Base-by-base conservation (phyloP, 768 basidiomycete genomes). In the Boletus patriciae region DNA sequence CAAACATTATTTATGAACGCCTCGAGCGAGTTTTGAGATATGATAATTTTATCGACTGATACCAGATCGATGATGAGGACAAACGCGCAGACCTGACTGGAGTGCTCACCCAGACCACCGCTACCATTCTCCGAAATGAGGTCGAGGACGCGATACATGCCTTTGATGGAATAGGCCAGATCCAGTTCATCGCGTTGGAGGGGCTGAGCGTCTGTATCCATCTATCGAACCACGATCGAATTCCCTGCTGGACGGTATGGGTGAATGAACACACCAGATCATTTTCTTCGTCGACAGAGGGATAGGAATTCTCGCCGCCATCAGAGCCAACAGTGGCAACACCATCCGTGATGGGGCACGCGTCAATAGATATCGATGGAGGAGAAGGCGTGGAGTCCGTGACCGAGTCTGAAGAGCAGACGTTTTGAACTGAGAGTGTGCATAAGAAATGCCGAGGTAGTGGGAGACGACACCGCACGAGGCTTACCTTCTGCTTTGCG, bases 41-140 rank as follows among this genome's bases (percentile, higher is more conserved):
- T 86, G 65, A 86, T 80, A 33, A 86, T 78, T 63, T 86, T 86
- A 60, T 85, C 84, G 38, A 84, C 84, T 83, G 56, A 48, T 47
- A 15, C 25, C n/a, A 46, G 8, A 50, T 19, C 19, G 25, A 47
- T 15, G 2, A 38, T 55, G 13, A 34, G 13, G 38, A 31, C 10
- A 36, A 15, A 6, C 6, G n/a, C 2, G 25, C 6, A 6, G 1
- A 19, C 7, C 16, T 15, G 7, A 47, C 6, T 25, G 10, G 21
- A n/a, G 42, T 25, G 10, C 67, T 54, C 59, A 83, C 84, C 84
- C 6, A 83, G 72, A 1, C 83, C 81, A 6, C 80, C 76, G 36
- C 75, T 81, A 1, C 77, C 77, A 44, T 75, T 70, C 57, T 85
- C 84, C 12, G 68, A 76, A 57, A 84, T 78, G 13, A 84, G 70